phyloP scores from a whole-genome alignment of 768 basidiomycete species.

The Amanita inopinata region DNA sequence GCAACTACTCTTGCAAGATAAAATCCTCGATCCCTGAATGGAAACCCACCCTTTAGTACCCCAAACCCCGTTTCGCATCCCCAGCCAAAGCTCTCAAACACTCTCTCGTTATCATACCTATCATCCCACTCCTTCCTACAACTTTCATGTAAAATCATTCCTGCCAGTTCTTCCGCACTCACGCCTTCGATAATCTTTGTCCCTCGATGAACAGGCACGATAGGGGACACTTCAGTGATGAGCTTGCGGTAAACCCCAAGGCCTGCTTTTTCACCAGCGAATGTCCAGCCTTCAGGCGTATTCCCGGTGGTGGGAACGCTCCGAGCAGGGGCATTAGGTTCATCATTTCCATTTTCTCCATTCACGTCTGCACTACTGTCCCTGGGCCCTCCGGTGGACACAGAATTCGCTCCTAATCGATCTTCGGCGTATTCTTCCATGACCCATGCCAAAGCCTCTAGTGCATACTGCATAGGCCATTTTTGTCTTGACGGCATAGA shows the following conservation, averaged over 20 bases:
- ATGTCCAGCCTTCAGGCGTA: constrained; percentile 52
- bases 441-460: constrained; percentile 76
- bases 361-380: neutral
- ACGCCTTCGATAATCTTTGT: constrained; percentile 90
- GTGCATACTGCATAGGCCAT: constrained; percentile 68
- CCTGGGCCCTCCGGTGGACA: neutral
- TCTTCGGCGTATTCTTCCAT: constrained; percentile 50
- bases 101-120: constrained; percentile 57
- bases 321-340: constrained; percentile 4
- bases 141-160: constrained; percentile 58
- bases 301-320: constrained; percentile 27
- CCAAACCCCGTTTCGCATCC: constrained; percentile 65
- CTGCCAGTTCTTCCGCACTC: constrained; percentile 83
- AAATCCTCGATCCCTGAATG: constrained; percentile 86
- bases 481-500: constrained; percentile 44
- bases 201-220: constrained; percentile 78
- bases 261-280: constrained; percentile 61
- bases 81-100: constrained; percentile 72
- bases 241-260: constrained; percentile 67
- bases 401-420: neutral
- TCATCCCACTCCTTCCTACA: constrained; percentile 85
- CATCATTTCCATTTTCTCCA: neutral
- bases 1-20: constrained; percentile 71
- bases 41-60: constrained; percentile 72
- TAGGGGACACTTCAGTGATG: constrained; percentile 67